Percentiles rank a stretch among this genome's conserved stretches.
phyloP scores from a whole-genome alignment of 805 yeast genomes.

The Candida schatavii region DNA sequence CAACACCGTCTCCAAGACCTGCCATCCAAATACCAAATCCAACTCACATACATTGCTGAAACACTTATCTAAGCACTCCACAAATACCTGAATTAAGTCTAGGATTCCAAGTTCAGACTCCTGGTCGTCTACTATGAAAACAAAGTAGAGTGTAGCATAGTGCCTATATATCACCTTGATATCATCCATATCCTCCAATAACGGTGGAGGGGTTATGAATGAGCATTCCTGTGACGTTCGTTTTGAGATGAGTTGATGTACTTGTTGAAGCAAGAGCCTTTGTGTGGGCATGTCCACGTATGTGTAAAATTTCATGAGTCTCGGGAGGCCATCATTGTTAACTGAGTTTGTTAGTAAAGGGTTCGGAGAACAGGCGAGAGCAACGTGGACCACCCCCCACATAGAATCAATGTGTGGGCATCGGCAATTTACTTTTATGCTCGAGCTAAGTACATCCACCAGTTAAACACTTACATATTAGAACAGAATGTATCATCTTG shows the following conservation, averaged over 20 bases:
- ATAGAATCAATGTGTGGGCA: no score
- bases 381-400: no score
- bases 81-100: slow-evolving; percentile 94
- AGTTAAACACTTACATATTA: slow-evolving; percentile 57
- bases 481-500: slow-evolving; percentile 81
- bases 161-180: slow-evolving; percentile 90
- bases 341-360: slow-evolving; percentile 46
- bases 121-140: slow-evolving; percentile 92
- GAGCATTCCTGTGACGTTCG: slow-evolving; percentile 79
- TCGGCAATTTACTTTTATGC: not conserved
- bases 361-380: no score
- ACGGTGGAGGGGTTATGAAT: slow-evolving; percentile 85
- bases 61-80: slow-evolving; percentile 89
- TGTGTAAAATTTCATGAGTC: slow-evolving; percentile 87
- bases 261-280: slow-evolving; percentile 74
- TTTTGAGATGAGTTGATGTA: slow-evolving; percentile 69
- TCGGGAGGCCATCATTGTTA: slow-evolving; percentile 86
- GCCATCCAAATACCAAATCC: slow-evolving; percentile 98
- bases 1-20: slow-evolving; percentile 84
- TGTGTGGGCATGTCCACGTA: slow-evolving; percentile 87
- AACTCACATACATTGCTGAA: slow-evolving; percentile 93
- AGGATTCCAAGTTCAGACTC: slow-evolving; percentile 92
- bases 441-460: not conserved
- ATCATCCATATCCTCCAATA: slow-evolving; percentile 64
- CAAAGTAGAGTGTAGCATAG: slow-evolving; percentile 94